Base-by-base conservation (phyloP, 2,329 filamentous ascomycete species). In the Xylaria multiplex region DNA sequence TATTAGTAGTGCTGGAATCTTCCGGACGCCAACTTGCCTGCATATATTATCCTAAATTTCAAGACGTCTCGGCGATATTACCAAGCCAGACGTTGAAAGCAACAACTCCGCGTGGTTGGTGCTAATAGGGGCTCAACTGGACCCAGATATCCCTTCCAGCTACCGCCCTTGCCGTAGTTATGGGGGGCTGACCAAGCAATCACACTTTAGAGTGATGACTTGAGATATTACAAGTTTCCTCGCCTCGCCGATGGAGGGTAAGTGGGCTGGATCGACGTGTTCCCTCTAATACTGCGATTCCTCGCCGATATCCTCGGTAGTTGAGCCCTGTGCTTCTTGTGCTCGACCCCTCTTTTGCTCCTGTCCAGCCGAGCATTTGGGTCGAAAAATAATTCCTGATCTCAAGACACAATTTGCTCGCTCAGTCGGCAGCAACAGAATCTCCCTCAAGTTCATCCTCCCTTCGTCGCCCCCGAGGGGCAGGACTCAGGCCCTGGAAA, bases 401-500 rank as follows among this genome's bases (percentile, higher is more conserved):
- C 49, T 27, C 5, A 5, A 49, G 46, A 53, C 30, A 37, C 8
- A 37, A 4, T 9, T 32, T 6, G 27, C 27, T 3, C 8, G 13
- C 35, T 54, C 11, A 64, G 22, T 55, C 69, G 7, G 19, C 30
- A 22, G 19, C 24, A 22, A 22, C 35, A 16, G 42, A 19, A 16
- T 30, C 58, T n/a, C 53, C n/a, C 3, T 27, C 37, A 11, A 35
- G 2, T 43, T 46, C 48, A 22, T 48, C 49, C 6, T 16, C 3
- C 6, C 50, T 24, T 35, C 37, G n/a, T 6, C 2, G 32, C 2
- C n/a, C 50, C 42, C 32, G 42, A 24, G 61, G 30, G 32, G 50
- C 45, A 1, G 62, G 32, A 19, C n/a, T 24, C 37, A 54, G 8
- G 13, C 45, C 16, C 11, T 62, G 69, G 11, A 81, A 78, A 24